Evolutionary conservation across 139 green algal genomes (phyloP), one percentile per base, ranked within the genome.

Genomic region (Chlorella sp.): DNA sequence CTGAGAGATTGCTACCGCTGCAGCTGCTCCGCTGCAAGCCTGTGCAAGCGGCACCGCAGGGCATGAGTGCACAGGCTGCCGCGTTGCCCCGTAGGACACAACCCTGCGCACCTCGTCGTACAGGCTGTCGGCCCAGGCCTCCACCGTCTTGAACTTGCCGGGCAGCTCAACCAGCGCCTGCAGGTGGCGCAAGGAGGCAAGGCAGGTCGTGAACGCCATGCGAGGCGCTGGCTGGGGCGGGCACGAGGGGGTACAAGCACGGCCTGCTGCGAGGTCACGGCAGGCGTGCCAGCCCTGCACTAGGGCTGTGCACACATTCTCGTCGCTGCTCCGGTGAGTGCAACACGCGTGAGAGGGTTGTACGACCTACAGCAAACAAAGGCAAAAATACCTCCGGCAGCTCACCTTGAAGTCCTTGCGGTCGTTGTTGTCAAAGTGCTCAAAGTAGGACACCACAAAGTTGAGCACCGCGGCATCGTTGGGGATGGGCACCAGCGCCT

Each of bases 381-480:
- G 6, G 16, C 48, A 14, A 30, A 1, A 14, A 4, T 48, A 65
- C 51, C 75, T 24, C 48, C 32, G 40, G 34, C 78, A 70, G 28
- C 16, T 3, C 34, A 83, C 76, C 67, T 86, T 90, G 84, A 88
- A 93, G 86, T 94, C 91, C 48, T 88, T 81, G 4, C 73, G 73
- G 75, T 88, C 84, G 84, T 97, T 97, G 92, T 98, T 98, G 88
- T 98, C 95, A 62, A 91, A 98, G 67, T 90, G 85, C 48, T 95
- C 88, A 38, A 89, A 90, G 80, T 90, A 95, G 58, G 91, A 92
- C 62, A 97, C n/a, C 22, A 97, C 93, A 65, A 96, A 95, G 88
- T 96, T 94, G 30, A 96, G 81, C 20, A 48, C 86, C 30, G 83
- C 88, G 0, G 92, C 94, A 48, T 93, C 87, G 13, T 81, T 32